These are phyloP conservation scores for Hypoxylon sp. DNA, from an alignment of 2,329 filamentous ascomycete species.

Conservation along the genomic window DNA sequence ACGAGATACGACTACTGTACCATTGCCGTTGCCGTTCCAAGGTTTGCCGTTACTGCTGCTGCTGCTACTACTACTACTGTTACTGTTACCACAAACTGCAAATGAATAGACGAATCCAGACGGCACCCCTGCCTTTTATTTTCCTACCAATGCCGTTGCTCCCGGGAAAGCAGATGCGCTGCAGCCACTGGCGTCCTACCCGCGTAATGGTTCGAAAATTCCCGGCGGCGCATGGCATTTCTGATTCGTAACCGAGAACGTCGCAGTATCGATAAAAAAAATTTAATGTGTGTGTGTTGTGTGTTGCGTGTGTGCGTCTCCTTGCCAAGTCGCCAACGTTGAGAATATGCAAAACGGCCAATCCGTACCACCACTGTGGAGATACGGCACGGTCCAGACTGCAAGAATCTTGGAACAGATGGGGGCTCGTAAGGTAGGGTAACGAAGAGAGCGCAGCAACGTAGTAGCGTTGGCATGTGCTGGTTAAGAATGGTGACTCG, in stretches of 20 bases:
- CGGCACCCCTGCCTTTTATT: not conserved
- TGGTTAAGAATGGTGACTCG: slow-evolving; percentile 2
- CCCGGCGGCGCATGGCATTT: slow-evolving; percentile 21
- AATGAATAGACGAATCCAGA: slow-evolving; percentile 9
- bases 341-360: slow-evolving; percentile 27
- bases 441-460: not conserved
- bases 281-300: no score
- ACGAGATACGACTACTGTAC: not conserved
- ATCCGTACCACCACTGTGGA: slow-evolving; percentile 36
- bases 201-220: slow-evolving; percentile 22
- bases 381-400: slow-evolving; percentile 32
- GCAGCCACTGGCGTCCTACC: slow-evolving; percentile 16
- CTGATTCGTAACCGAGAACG: slow-evolving; percentile 8
- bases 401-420: slow-evolving; percentile 32
- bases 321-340: slow-evolving; percentile 34
- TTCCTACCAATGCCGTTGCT: slow-evolving; percentile 11
- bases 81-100: no score
- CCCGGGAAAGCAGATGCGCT: slow-evolving; percentile 10
- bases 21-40: slow-evolving; percentile 1
- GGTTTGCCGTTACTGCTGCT: not conserved
- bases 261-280: slow-evolving; percentile 32
- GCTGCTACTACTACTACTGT: not conserved
- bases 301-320: not conserved
- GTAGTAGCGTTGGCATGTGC: not conserved
- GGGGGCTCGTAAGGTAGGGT: slow-evolving; percentile 2